Evolutionary conservation across 768 basidiomycete genomes (phyloP).

Genomic region (Pleurotus cornucopiae): DNA sequence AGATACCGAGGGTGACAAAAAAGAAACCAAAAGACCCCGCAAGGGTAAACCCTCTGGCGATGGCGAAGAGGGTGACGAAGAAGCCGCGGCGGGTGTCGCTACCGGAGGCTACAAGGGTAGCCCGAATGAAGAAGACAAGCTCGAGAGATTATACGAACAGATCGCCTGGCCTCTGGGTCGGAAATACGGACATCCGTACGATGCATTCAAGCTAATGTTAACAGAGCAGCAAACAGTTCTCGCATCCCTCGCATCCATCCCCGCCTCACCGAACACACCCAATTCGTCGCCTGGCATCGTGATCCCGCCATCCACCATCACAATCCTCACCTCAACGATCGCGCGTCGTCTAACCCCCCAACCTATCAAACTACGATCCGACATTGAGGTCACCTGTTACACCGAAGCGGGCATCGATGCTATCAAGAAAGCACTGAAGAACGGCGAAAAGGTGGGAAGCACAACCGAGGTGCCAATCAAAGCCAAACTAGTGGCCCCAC

Average conservation of each 20-base stretch:
- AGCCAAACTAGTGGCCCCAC: constrained; percentile 94
- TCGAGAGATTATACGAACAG: constrained; percentile 86
- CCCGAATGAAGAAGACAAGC: constrained; percentile 68
- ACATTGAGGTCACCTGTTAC: constrained; percentile 97
- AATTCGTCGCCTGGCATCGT: constrained; percentile 52
- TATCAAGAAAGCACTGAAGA: constrained; percentile 86
- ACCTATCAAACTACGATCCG: constrained; percentile 97
- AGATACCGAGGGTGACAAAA: constrained; percentile 23
- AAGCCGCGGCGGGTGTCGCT: constrained; percentile 27
- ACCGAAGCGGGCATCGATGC: constrained; percentile 94
- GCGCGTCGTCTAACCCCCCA: constrained; percentile 95
- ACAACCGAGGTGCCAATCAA: constrained; percentile 93
- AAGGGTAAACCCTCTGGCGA: constrained; percentile 43
- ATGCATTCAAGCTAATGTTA: constrained; percentile 96
- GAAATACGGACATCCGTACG: constrained; percentile 93
- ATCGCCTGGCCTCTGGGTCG: constrained; percentile 91
- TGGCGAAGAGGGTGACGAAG: constrained; percentile 39
- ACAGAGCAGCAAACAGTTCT: constrained; percentile 51
- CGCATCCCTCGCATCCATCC: background rate
- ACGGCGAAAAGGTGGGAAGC: constrained; percentile 78
- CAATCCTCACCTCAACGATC: constrained; percentile 75
- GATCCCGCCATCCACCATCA: constrained; percentile 50
- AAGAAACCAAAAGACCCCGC: constrained; percentile 44
- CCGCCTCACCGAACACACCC: constrained; percentile 8
- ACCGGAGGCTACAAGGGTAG: constrained; percentile 15